A percentile compares a stretch with the other conserved stretches of the same genome.
Evolutionary conservation across 371 early-diverging fungal genomes (phyloP).

Genomic region (Rhizopus stolonifer): DNA sequence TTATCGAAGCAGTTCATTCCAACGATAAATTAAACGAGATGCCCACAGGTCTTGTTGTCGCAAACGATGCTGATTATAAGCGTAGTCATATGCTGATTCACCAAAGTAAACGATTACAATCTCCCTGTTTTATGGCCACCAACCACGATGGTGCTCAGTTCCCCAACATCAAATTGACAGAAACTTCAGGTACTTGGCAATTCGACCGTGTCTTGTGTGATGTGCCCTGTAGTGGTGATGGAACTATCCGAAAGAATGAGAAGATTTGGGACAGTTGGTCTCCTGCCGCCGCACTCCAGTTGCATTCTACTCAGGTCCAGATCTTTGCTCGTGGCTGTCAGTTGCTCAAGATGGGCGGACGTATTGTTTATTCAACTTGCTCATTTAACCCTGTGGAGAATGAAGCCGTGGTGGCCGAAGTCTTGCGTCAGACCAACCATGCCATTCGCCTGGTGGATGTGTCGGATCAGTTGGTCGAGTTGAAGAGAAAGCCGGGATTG

Average conservation of each 20-base stretch:
- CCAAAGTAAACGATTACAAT: constrained; percentile 91
- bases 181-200: constrained; percentile 39
- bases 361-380: constrained; percentile 99
- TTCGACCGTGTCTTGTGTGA: constrained; percentile 98
- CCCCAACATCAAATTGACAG: constrained; percentile 69
- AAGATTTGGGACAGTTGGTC: constrained; percentile 91
- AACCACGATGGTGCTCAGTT: constrained; percentile 95
- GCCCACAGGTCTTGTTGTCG: constrained; percentile 90
- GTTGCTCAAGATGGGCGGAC: constrained; percentile 89
- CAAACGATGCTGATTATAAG: constrained; percentile 95
- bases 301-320: constrained; percentile 86
- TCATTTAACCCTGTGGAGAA: constrained; percentile 98
- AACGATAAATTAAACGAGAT: constrained; percentile 60
- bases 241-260: constrained; percentile 97
- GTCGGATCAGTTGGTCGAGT: constrained; percentile 65
- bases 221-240: constrained; percentile 99
- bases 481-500: constrained; percentile 82
- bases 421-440: constrained; percentile 64
- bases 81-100: constrained; percentile 94
- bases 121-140: constrained; percentile 91
- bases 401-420: constrained; percentile 93
- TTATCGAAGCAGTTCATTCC: constrained; percentile 90
- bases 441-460: constrained; percentile 85
- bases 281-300: constrained; percentile 67
- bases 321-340: constrained; percentile 90